Evolutionary conservation across 345 rosid genomes (phyloP).

Genomic region (Pistacia integerrima): DNA sequence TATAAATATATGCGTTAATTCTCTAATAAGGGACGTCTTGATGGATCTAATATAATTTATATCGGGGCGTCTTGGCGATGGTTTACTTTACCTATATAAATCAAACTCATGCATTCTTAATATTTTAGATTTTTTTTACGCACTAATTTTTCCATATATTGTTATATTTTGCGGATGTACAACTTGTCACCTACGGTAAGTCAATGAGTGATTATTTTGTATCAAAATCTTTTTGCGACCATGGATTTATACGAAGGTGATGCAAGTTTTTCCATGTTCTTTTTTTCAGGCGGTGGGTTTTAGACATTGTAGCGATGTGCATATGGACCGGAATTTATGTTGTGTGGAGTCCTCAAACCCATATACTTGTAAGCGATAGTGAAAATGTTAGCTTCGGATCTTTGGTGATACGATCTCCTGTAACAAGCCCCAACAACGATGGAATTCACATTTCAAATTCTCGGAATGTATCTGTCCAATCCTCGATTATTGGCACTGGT

Average conservation of each 20-base stretch:
- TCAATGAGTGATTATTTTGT: background rate
- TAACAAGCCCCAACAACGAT: slow-evolving; percentile 46
- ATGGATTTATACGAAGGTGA: background rate
- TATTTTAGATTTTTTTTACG: background rate
- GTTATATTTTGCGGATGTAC: background rate
- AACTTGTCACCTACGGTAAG: slow-evolving; percentile 10
- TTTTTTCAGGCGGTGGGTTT: slow-evolving; percentile 23
- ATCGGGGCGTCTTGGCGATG: too few relatives aligned
- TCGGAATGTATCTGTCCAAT: slow-evolving; percentile 7
- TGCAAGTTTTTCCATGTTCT: background rate
- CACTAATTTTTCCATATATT: background rate
- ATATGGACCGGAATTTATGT: background rate
- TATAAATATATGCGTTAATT: too few relatives aligned
- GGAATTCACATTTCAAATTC: slow-evolving; percentile 39
- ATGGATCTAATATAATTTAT: too few relatives aligned
- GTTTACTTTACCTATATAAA: too few relatives aligned
- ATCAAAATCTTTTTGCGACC: background rate
- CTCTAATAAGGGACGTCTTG: too few relatives aligned
- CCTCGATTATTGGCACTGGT: slow-evolving; percentile 29
- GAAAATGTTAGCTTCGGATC: slow-evolving; percentile 13
- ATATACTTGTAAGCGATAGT: slow-evolving; percentile 9
- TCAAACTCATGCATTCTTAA: too few relatives aligned
- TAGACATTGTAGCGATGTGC: slow-evolving; percentile 11
- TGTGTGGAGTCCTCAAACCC: slow-evolving; percentile 31
- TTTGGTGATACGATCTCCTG: slow-evolving; percentile 24